Conservation (phyloP, 1,139 yeast genomes). For the Yamadazyma blattariae region DNA sequence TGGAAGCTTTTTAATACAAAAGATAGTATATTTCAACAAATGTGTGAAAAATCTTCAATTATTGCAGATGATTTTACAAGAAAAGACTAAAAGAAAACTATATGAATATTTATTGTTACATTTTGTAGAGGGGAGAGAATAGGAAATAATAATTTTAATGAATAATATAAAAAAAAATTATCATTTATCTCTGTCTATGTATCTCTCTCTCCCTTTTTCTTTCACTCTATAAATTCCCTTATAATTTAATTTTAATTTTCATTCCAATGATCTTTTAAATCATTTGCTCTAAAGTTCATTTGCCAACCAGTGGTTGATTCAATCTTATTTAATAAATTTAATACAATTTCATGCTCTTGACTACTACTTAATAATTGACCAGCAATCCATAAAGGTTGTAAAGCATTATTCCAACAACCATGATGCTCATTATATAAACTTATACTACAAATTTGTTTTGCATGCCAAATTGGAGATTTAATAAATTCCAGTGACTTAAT, state of each 20-base stretch:
- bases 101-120: no score
- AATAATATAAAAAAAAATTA: no score
- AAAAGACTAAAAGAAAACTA: not conserved
- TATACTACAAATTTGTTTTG: slow-evolving; percentile 37
- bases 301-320: slow-evolving; percentile 39
- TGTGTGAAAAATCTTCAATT: slow-evolving; percentile 37
- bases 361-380: slow-evolving; percentile 37
- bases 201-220: no score
- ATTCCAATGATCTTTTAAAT: slow-evolving; percentile 30
- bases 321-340: slow-evolving; percentile 25
- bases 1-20: slow-evolving; percentile 28
- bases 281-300: slow-evolving; percentile 33
- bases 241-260: no score
- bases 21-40: slow-evolving; percentile 38
- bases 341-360: slow-evolving; percentile 31
- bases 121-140: not conserved
- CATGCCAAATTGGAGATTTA: slow-evolving; percentile 37
- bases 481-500: slow-evolving; percentile 11
- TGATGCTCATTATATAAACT: slow-evolving; percentile 27
- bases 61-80: slow-evolving; percentile 9
- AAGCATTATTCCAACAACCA: slow-evolving; percentile 38
- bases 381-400: slow-evolving; percentile 40
- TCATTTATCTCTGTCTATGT: no score
- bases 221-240: no score
- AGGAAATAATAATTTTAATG: not conserved